Percentiles rank a stretch among this genome's conserved stretches.
These are phyloP conservation scores for Tetracladium maxilliforme DNA, from an alignment of 2,329 filamentous ascomycete genomes.

Conservation along the genomic window DNA sequence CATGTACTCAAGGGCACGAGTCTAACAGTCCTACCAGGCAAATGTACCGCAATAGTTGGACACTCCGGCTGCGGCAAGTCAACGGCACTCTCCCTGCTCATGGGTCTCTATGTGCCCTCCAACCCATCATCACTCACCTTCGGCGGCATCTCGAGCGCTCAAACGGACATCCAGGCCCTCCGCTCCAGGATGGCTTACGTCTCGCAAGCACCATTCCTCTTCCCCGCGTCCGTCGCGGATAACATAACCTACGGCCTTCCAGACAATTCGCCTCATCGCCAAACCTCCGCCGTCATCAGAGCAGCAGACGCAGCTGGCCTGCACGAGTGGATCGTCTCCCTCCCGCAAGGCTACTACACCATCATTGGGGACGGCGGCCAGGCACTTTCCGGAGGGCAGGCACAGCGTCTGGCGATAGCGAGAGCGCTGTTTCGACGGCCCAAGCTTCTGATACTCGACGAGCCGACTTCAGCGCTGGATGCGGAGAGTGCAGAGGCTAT, in stretches of 20 bases:
- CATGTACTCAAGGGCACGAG: constrained; percentile 48
- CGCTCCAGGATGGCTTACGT: constrained; percentile 52
- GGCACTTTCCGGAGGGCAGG: constrained; percentile 64
- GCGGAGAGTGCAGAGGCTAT: constrained; percentile 49
- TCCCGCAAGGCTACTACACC: constrained; percentile 60
- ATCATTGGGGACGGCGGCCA: constrained; percentile 64
- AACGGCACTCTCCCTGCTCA: constrained; percentile 61
- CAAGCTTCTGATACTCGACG: constrained; percentile 65
- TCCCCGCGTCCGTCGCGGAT: constrained; percentile 59
- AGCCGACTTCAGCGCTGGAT: constrained; percentile 75
- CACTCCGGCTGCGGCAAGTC: constrained; percentile 84
- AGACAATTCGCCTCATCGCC: constrained; percentile 33
- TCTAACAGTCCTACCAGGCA: constrained; percentile 46
- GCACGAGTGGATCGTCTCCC: constrained; percentile 59
- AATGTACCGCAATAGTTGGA: constrained; percentile 67
- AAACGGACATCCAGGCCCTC: constrained; percentile 44
- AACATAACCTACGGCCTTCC: constrained; percentile 75
- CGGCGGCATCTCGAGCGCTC: constrained; percentile 36
- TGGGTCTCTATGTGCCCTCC: constrained; percentile 50
- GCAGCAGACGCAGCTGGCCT: constrained; percentile 50
- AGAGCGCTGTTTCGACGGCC: constrained; percentile 61
- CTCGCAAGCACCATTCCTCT: constrained; percentile 58
- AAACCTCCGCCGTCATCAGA: constrained; percentile 23
- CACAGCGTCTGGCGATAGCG: constrained; percentile 69
- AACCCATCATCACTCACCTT: constrained; percentile 36